Conservation (phyloP, 768 basidiomycete genomes). For the Calvatia gigantea region DNA sequence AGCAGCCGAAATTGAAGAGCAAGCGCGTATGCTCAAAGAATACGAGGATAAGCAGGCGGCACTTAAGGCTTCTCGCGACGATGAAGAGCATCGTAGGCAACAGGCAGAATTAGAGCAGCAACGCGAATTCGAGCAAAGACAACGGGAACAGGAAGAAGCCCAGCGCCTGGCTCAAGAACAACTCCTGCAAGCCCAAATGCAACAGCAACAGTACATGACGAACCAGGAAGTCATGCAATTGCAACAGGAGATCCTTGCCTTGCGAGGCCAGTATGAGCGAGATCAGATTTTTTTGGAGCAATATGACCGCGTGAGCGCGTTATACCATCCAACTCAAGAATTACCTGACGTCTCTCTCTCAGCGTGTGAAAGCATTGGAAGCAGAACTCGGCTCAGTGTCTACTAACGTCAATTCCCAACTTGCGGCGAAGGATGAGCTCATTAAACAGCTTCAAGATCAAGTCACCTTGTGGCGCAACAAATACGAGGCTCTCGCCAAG, state of each 20-base stretch:
- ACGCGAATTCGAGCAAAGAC: slow-evolving; percentile 86
- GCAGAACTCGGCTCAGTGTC: slow-evolving; percentile 77
- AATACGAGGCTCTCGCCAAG: slow-evolving; percentile 98
- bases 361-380: slow-evolving; percentile 96
- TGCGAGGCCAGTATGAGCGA: slow-evolving; percentile 96
- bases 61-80: slow-evolving; percentile 74
- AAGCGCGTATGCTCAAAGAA: slow-evolving; percentile 90
- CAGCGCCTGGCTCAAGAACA: slow-evolving; percentile 89
- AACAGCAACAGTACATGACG: slow-evolving; percentile 73
- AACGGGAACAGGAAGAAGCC: slow-evolving; percentile 81
- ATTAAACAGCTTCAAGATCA: slow-evolving; percentile 96
- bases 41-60: slow-evolving; percentile 96
- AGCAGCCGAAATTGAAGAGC: slow-evolving; percentile 76
- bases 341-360: slow-evolving; percentile 7
- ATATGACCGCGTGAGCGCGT: slow-evolving; percentile 79
- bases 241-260: slow-evolving; percentile 85
- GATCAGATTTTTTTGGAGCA: slow-evolving; percentile 98
- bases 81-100: slow-evolving; percentile 76
- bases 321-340: not conserved
- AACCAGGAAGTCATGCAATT: slow-evolving; percentile 73
- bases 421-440: slow-evolving; percentile 90
- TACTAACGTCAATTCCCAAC: slow-evolving; percentile 78
- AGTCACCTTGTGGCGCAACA: slow-evolving; percentile 95
- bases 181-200: slow-evolving; percentile 79
- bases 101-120: slow-evolving; percentile 79